Base-by-base conservation (phyloP, 352 stramenopile genomes). In the Pseudoperonospora humuli region DNA sequence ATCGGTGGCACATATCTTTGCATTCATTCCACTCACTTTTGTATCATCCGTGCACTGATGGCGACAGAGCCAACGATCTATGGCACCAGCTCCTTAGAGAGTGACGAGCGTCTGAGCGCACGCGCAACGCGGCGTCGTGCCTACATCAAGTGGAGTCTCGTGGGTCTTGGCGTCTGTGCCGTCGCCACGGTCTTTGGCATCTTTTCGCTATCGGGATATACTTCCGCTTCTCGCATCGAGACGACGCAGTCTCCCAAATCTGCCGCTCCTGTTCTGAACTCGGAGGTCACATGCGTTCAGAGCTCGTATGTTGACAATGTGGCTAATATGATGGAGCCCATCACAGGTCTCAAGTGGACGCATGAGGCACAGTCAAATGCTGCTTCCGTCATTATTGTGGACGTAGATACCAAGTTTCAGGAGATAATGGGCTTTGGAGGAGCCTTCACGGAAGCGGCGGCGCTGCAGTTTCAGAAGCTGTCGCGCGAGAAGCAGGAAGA, bases 361-460 rank as follows among this genome's bases (percentile, higher is more conserved):
- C 41, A 49, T 8, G 29, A 14, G 0, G 35, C 46, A 13, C 19
- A 46, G n/a, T 21, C 24, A 13, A 35, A 41, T 1, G 29, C 48
- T 0, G 18, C 31, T 11, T 83, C 72, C 7, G 64, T 56, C 25
- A 76, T 92, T 52, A 8, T 23, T 1, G 62, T 92, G 18, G 75
- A 92, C 39, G 52, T 56, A 15, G 45, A 54, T 14, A 64, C 66
- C 10, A 57, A 67, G 39, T 87, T 65, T 56, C 80, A 93, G 54
- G 70, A 84, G 50, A 87, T 93, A 23, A 64, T 86, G 39, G 90
- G 90, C 28, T 97, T 97, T 61, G 58, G 90, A 15, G 90, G 87
- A 11, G 88, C 90, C 0, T 97, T 97, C 50, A 97, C 90, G 2
- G 90, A 97, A 46, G 77, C 85, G 10, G 67, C 88, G n/a, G 77